These are phyloP conservation scores for Mortierella sp. DNA, from an alignment of 371 early-diverging fungal species.

Conservation along the genomic window DNA sequence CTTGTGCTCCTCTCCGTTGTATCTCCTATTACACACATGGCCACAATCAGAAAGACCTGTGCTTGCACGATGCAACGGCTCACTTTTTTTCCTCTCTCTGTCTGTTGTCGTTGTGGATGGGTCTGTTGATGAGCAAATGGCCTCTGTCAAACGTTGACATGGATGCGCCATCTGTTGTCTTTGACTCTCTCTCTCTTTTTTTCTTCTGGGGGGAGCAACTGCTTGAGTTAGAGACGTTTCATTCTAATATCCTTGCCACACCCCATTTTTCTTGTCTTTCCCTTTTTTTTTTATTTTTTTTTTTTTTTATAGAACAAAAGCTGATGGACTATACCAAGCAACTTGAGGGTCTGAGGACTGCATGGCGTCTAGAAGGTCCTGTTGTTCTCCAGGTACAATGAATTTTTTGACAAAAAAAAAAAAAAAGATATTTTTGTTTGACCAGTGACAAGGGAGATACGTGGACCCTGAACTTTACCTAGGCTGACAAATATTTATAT, in stretches of 20 bases:
- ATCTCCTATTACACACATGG: no score
- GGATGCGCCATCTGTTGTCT: no score
- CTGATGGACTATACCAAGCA: slow-evolving; percentile 42
- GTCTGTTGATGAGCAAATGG: no score
- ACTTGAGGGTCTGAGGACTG: slow-evolving; percentile 37
- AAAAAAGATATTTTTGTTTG: neutral
- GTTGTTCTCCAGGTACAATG: slow-evolving; percentile 58
- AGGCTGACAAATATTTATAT: neutral
- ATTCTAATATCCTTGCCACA: no score
- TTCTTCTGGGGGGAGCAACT: no score
- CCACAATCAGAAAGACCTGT: no score
- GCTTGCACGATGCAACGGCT: neutral
- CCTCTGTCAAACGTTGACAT: no score
- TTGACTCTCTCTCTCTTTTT: no score
- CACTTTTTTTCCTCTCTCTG: no score
- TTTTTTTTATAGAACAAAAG: slow-evolving; percentile 38
- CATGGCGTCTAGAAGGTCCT: slow-evolving; percentile 59
- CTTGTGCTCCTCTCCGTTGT: neutral
- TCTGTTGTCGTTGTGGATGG: no score
- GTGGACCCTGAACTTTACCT: neutral
- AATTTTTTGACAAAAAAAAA: no score
- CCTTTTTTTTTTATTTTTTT: neutral
- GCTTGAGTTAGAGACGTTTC: no score
- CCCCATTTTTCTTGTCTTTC: neutral
- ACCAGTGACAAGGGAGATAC: neutral